These are phyloP conservation scores for Melocanna baccifera DNA, from an alignment of 176 grass and related monocot species.

Conservation along the genomic window DNA sequence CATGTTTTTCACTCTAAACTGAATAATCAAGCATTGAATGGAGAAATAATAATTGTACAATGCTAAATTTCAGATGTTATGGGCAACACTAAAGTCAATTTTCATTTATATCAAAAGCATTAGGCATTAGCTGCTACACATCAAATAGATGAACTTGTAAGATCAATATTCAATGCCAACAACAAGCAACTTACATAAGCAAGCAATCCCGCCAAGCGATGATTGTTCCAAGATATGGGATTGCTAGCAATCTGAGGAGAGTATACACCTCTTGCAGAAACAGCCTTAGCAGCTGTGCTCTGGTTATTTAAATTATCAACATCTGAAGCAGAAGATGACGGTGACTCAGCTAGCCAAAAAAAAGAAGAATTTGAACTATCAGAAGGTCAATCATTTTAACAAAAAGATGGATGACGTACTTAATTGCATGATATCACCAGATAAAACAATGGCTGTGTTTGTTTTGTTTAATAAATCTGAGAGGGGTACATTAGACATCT, in stretches of 20 bases:
- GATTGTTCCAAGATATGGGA: slow-evolving; percentile 68
- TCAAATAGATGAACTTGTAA: neutral
- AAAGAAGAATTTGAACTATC: slow-evolving; percentile 18
- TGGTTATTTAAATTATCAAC: slow-evolving; percentile 76
- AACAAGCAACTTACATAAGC: slow-evolving; percentile 65
- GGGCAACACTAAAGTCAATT: neutral
- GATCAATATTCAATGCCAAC: neutral
- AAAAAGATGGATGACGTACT: slow-evolving; percentile 9
- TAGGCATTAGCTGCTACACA: neutral
- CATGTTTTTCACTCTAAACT: neutral
- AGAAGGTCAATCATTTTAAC: slow-evolving; percentile 25
- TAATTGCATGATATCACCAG: slow-evolving; percentile 12
- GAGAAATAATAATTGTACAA: neutral
- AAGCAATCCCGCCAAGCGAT: slow-evolving; percentile 77
- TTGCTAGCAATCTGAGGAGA: slow-evolving; percentile 63
- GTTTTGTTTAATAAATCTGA: slow-evolving; percentile 22
- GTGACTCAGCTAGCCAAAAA: slow-evolving; percentile 53
- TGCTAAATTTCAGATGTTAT: neutral
- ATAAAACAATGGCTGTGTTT: slow-evolving; percentile 1
- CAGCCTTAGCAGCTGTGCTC: slow-evolving; percentile 43
- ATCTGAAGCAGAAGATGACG: slow-evolving; percentile 75
- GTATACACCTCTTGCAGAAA: slow-evolving; percentile 45
- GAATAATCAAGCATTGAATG: neutral
- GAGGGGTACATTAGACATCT: neutral
- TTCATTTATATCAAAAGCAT: neutral